Conservation (phyloP, 1,139 yeast genomes). For the Debaryomyces fabryi region DNA sequence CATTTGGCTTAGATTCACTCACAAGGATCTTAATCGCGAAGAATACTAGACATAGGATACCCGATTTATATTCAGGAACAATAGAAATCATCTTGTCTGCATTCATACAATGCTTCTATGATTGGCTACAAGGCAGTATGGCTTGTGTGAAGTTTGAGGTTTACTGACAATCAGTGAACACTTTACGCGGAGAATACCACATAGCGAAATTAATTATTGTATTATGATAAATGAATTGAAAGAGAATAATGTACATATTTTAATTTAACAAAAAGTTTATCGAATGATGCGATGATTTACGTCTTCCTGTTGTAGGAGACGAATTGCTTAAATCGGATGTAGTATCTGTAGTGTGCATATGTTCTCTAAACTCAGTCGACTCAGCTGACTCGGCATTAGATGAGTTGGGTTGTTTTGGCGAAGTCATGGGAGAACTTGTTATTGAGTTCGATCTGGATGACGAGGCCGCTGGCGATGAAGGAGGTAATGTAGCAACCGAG, state of each 20-base stretch:
- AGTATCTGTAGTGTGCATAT: not conserved
- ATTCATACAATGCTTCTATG: not conserved
- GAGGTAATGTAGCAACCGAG: constrained; percentile 11
- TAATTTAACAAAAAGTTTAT: constrained; percentile 23
- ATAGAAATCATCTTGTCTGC: not conserved
- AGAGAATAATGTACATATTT: constrained; percentile 3
- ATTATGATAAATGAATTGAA: constrained; percentile 3
- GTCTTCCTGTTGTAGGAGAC: constrained; percentile 13
- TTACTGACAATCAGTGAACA: not conserved
- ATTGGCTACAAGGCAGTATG: not conserved
- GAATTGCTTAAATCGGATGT: not conserved
- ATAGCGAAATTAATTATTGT: not conserved
- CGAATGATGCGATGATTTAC: constrained; percentile 30
- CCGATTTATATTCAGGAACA: constrained; percentile 2
- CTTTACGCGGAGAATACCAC: not conserved
- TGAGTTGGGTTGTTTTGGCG: not conserved
- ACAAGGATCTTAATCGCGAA: not conserved
- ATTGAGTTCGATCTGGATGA: constrained; percentile 1
- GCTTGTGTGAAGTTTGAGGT: not conserved
- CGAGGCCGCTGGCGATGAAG: not conserved
- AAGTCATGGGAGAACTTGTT: constrained; percentile 1
- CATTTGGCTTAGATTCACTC: not conserved
- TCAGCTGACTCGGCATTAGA: not conserved
- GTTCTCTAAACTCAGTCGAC: not conserved
- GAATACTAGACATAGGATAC: not conserved